Conservation (phyloP, 2,329 filamentous ascomycete genomes). For the Clonostachys rosea region DNA sequence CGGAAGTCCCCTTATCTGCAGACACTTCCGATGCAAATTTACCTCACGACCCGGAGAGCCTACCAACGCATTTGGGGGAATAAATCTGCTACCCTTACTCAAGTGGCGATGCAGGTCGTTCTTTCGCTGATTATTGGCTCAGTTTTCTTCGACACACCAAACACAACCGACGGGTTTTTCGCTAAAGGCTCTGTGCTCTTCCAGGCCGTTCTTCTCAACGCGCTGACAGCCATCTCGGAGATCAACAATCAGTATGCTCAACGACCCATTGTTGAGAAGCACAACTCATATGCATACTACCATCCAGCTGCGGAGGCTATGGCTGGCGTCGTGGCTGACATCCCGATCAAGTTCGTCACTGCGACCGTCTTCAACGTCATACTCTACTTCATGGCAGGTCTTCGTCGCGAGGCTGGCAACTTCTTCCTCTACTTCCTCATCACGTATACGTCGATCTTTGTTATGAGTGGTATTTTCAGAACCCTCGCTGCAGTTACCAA, state of each 20-base stretch:
- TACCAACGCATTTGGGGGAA: constrained; percentile 50
- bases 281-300: constrained; percentile 43
- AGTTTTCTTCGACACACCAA: constrained; percentile 49
- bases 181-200: constrained; percentile 53
- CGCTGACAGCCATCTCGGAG: constrained; percentile 52
- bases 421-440: constrained; percentile 59
- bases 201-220: constrained; percentile 56
- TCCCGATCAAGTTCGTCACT: constrained; percentile 52
- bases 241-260: constrained; percentile 38
- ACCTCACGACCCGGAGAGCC: constrained; percentile 42
- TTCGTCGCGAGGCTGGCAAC: constrained; percentile 1
- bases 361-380: constrained; percentile 46
- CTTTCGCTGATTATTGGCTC: constrained; percentile 58
- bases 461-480: constrained; percentile 38
- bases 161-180: constrained; percentile 47
- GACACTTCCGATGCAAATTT: constrained; percentile 49
- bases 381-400: constrained; percentile 6
- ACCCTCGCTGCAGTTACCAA: constrained; percentile 8
- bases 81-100: constrained; percentile 38
- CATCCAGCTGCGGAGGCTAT: constrained; percentile 48
- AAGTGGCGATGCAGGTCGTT: constrained; percentile 41
- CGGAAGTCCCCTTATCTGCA: constrained; percentile 55
- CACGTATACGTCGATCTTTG: constrained; percentile 66
- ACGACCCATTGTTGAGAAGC: constrained; percentile 43
- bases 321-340: constrained; percentile 47